A percentile compares a stretch with the other conserved stretches of the same genome.
Conservation (phyloP, 441 rosid genomes). For the Capsella rubella region DNA sequence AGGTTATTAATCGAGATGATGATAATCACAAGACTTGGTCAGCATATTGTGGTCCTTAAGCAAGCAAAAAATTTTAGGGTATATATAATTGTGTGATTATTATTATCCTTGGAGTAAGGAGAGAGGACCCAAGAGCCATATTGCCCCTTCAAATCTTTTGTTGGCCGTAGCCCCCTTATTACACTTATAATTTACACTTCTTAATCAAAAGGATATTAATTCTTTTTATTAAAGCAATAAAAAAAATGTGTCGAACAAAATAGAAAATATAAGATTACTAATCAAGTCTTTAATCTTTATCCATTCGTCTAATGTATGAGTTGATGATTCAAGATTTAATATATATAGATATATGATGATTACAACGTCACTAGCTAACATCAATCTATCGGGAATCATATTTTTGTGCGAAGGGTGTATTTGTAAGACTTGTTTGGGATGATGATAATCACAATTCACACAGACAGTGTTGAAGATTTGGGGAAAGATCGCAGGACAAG, state of each 20-base stretch:
- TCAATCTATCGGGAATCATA: too few relatives aligned
- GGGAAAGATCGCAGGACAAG: constrained; percentile 27
- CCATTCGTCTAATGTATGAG: constrained; percentile 19
- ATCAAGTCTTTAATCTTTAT: neutral
- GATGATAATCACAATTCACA: too few relatives aligned
- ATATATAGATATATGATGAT: neutral
- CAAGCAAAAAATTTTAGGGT: constrained; percentile 1
- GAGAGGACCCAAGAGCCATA: constrained; percentile 32
- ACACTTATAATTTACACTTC: neutral
- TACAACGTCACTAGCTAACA: neutral
- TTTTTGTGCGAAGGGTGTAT: too few relatives aligned
- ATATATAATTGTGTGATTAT: constrained; percentile 8
- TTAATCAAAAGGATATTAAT: neutral
- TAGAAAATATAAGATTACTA: neutral
- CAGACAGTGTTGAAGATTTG: constrained; percentile 30
- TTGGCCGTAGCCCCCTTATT: constrained; percentile 8
- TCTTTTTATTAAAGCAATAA: neutral
- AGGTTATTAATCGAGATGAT: neutral
- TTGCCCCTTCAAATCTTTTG: constrained; percentile 39
- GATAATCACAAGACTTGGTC: constrained; percentile 3
- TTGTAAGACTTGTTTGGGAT: too few relatives aligned
- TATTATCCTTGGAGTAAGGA: constrained; percentile 25
- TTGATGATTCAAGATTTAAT: constrained; percentile 11
- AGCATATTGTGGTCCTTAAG: constrained; percentile 7
- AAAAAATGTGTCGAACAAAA: neutral